Base-by-base conservation (phyloP, 495 filamentous ascomycete genomes). In the Hypoxylon fragiforme region DNA sequence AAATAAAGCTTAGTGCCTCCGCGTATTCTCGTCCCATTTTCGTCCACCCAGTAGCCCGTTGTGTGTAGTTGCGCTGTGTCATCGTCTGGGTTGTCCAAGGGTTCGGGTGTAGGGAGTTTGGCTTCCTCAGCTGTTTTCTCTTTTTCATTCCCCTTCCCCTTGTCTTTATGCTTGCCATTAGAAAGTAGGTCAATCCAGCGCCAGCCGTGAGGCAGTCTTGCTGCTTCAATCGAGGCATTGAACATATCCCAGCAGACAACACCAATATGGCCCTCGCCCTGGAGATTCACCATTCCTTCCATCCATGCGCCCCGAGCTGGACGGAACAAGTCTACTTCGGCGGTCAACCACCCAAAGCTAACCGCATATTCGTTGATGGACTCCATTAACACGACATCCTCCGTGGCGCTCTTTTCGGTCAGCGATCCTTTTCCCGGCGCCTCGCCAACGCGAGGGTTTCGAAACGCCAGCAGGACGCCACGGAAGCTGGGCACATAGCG, bases 161-260 rank as follows among this genome's bases (percentile, higher is more conserved):
- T 59, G 7, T 37, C 31, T 14, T 54, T 49, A n/a, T 41, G 40
- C 36, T 59, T 54, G 37, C 14, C 48, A 18, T 71, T 65, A 7
- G 64, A 63, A n/a, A 62, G 42, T 1, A 70, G 36, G 14, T 78
- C 74, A 2, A 77, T 65, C 72, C 75, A 79, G 14, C 56, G 65
- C 75, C 75, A 79, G n/a, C 69, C 71, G 6, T 56, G 53, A 0
- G 76, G 76, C 5, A 79, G 45, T 2, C 76, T 69, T 24, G 60
- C 70, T 1, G 76, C 68, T 48, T 78, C 75, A 28, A 79, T 77
- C 31, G 73, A 77, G 19, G 74, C 75, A 43, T 79, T 79, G 64
- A 78, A 78, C 57, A 70, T 69, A 39, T 70, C 66, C 69, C 73
- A 79, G 52, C 76, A 79, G 26, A 77, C 70, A 21, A 78, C 67